Evolutionary conservation across 1,284 basidiomycete species (phyloP).

Genomic region (Ustilago curta): DNA sequence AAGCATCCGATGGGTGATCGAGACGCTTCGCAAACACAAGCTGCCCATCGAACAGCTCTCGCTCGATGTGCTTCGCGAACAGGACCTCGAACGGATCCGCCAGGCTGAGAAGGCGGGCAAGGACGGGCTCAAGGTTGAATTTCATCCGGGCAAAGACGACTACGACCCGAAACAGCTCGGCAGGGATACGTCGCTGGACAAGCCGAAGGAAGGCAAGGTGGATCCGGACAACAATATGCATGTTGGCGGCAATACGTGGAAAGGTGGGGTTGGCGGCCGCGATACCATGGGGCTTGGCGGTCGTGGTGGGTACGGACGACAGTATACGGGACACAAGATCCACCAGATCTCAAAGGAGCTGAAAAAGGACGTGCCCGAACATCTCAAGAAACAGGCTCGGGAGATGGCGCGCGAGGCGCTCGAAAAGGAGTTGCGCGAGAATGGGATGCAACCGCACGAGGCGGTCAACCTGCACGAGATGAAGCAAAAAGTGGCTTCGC

Average conservation of each 20-base stretch:
- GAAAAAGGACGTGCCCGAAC: constrained; percentile 68
- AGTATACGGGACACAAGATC: constrained; percentile 67
- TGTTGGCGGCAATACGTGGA: constrained; percentile 70
- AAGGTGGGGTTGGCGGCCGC: constrained; percentile 69
- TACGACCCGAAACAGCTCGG: constrained; percentile 54
- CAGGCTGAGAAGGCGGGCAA: constrained; percentile 26
- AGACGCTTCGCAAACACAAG: constrained; percentile 62
- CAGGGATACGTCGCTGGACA: constrained; percentile 56
- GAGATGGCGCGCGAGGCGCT: constrained; percentile 70
- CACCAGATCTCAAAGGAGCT: constrained; percentile 66
- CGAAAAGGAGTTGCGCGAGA: constrained; percentile 64
- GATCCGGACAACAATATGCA: constrained; percentile 67
- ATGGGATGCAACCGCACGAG: constrained; percentile 68
- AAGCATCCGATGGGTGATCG: constrained; percentile 66
- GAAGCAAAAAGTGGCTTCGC: constrained; percentile 60
- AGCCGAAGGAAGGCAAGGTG: constrained; percentile 68
- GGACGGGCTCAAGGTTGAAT: constrained; percentile 56
- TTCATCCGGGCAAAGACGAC: constrained; percentile 45
- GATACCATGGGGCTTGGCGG: constrained; percentile 70
- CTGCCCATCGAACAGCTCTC: constrained; percentile 59
- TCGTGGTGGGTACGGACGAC: constrained; percentile 63
- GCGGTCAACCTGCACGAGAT: constrained; percentile 63
- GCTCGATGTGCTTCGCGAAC: constrained; percentile 56
- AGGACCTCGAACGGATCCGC: constrained; percentile 36
- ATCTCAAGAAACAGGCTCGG: constrained; percentile 68